Evolutionary conservation across 2,329 filamentous ascomycete genomes (phyloP), one percentile per base, ranked within the genome.

Genomic region (Aureobasidium sp.): DNA sequence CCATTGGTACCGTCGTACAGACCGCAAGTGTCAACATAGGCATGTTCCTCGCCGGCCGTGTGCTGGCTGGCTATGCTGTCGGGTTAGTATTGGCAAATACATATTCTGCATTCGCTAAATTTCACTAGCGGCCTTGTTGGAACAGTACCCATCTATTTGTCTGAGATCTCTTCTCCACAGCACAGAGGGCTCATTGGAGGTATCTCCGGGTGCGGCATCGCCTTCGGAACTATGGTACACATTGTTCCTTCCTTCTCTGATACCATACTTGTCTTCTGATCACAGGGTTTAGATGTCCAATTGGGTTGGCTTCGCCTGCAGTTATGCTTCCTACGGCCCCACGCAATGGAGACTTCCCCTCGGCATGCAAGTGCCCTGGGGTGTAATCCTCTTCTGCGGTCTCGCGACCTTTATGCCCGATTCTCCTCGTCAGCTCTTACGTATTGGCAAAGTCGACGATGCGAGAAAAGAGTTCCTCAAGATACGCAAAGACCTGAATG

Each of bases 271-370:
- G 15, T n/a, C 3, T 23, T 51, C 29, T 36, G 26, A 51, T 5
- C 5, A 1, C 27, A 29, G 20, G 6, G 29, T 9, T 1, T 15
- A 53, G 50, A 72, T 75, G 65, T 81, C 79, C 5, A 84, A 84
- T 68, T 84, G 82, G 82, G 77, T 83, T 4, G 82, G 82, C 3
- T 84, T 79, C 65, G 80, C 80, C 0, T 82, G 81, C 64, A 76
- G 78, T 23, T 83, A 78, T 61, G 80, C 81, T 0, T 75, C 81
- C 0, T 82, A 83, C 62, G 82, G 82, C 0, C 67, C 76, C 4
- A 69, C 77, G 0, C 82, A 84, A 68, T 84, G 82, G 82, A 77
- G 82, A 12, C 71, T 84, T 0, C 82, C 82, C 0, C 75, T 84
- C 3, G 81, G 74, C 0, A 76, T 84, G 29, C 82, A 84, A 68